Percentiles rank a stretch among this genome's conserved stretches.
Conservation (phyloP, 495 filamentous ascomycete species). For the Lichina pygmaea region DNA sequence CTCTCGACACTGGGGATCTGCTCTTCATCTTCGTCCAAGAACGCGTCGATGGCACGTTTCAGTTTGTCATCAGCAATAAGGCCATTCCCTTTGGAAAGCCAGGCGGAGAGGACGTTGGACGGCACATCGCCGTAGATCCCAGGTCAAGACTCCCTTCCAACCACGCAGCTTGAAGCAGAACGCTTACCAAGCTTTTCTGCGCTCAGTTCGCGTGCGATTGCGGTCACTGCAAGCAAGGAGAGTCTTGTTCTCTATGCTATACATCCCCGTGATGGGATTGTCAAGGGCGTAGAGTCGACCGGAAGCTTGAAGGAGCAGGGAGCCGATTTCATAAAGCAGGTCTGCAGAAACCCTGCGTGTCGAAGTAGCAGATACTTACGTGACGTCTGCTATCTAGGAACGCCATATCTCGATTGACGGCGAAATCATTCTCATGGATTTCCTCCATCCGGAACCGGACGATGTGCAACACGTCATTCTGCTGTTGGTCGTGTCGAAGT, state of each 20-base stretch:
- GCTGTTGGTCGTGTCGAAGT: constrained; percentile 36
- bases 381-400: constrained; percentile 12
- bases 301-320: not conserved
- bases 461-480: constrained; percentile 48
- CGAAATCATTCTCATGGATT: constrained; percentile 62
- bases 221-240: constrained; percentile 30
- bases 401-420: constrained; percentile 35
- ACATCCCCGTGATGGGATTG: constrained; percentile 20
- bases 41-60: constrained; percentile 14
- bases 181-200: not conserved
- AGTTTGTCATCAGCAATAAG: constrained; percentile 31
- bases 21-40: constrained; percentile 39
- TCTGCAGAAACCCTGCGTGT: constrained; percentile 1
- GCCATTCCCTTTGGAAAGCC: constrained; percentile 27
- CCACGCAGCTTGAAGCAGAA: too few relatives aligned
- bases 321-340: constrained; percentile 8
- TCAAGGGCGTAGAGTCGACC: constrained; percentile 4
- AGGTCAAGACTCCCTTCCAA: constrained; percentile 9
- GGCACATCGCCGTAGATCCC: constrained; percentile 64
- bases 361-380: not conserved
- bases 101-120: constrained; percentile 34
- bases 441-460: constrained; percentile 39
- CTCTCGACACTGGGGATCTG: constrained; percentile 37
- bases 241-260: constrained; percentile 36
- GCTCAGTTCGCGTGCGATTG: constrained; percentile 32